Base-by-base conservation (phyloP, 176 grass and related monocot species). In the Musa schizocarpa region DNA sequence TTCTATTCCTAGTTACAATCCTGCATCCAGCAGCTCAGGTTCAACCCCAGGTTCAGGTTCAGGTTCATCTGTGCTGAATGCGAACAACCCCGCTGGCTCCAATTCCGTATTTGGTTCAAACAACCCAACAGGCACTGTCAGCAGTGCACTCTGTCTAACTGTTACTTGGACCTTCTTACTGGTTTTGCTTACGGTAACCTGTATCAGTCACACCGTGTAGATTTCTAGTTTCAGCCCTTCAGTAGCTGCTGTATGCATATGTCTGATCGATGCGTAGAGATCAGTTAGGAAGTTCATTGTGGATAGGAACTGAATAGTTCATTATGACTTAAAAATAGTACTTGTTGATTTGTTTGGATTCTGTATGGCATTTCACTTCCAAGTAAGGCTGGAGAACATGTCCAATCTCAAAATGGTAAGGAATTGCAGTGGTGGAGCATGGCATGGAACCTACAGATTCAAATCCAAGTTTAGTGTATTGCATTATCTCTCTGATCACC, bases 61-160 rank as follows among this genome's bases (percentile, higher is more conserved):
- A 0, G 90, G 94, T 22, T 89, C 94, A 11, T 87, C 90, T 4
- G 90, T 92, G 70, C 77, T 94, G 50, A 99, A 99, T 72, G 76
- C 88, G 0, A 89, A 89, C 65, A 81, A 74, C 70, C 74, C 87
- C 1, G 65, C 73, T 49, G 72, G 83, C 26, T 79, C 67, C 50
- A 83, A 72, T 48, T 85, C 95, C 0, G 83, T 84, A 63, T 99
- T 85, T 51, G 90, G 88, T 49, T 76, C 82, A 1, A 78, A 78
- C 49, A 89, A 22, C 73, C 82, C 82, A 1, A 81, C 88, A 17
- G 72, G 82, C 73, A 13, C 89, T 23, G 73, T 76, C 56, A 81
- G 76, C 61, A 72, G 58, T 74, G 74, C 80, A 12, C 64, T 81
- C 14, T 43, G 75, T 65, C 78, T 72, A 11, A 82, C 86, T 17